These are phyloP conservation scores for Cyberlindnera xylosilytica DNA, from an alignment of 805 yeast species.

Conservation along the genomic window DNA sequence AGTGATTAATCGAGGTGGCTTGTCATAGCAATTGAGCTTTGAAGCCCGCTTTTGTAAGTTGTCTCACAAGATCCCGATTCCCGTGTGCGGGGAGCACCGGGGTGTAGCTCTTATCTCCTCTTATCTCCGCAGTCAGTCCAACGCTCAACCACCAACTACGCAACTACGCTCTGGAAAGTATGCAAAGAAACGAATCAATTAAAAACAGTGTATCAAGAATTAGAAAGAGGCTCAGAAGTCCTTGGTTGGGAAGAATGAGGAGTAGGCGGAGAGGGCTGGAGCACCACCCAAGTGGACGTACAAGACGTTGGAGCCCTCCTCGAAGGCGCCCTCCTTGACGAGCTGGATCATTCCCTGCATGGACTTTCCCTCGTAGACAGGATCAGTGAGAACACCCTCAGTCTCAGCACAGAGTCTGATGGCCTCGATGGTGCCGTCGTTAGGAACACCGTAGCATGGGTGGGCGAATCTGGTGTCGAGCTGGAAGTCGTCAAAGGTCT, in stretches of 20 bases:
- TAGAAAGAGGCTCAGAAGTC: neutral
- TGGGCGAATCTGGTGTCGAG: conserved; percentile 18
- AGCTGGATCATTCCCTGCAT: conserved; percentile 18
- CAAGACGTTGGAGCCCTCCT: conserved; percentile 15
- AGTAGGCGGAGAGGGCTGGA: conserved; percentile 18
- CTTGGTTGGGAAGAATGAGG: conserved; percentile 21
- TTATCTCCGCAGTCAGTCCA: too few species aligned
- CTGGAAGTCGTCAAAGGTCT: conserved; percentile 13
- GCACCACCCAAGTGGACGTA: conserved; percentile 21
- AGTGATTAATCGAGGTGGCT: too few species aligned
- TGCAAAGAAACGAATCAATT: too few species aligned
- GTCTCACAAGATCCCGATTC: too few species aligned
- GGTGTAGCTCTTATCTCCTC: too few species aligned
- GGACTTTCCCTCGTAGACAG: conserved; percentile 20
- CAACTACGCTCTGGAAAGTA: too few species aligned
- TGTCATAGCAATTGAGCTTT: too few species aligned
- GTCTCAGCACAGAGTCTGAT: conserved; percentile 20
- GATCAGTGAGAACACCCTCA: conserved; percentile 19
- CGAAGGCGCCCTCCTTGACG: conserved; percentile 13
- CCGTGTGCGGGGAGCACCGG: too few species aligned
- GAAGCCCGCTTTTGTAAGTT: too few species aligned
- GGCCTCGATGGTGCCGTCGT: conserved; percentile 20
- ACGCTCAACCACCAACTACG: too few species aligned
- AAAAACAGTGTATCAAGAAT: too few species aligned
- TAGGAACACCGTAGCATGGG: conserved; percentile 20